Conservation (phyloP, 768 basidiomycete species). For the Cytidiella melzeri region DNA sequence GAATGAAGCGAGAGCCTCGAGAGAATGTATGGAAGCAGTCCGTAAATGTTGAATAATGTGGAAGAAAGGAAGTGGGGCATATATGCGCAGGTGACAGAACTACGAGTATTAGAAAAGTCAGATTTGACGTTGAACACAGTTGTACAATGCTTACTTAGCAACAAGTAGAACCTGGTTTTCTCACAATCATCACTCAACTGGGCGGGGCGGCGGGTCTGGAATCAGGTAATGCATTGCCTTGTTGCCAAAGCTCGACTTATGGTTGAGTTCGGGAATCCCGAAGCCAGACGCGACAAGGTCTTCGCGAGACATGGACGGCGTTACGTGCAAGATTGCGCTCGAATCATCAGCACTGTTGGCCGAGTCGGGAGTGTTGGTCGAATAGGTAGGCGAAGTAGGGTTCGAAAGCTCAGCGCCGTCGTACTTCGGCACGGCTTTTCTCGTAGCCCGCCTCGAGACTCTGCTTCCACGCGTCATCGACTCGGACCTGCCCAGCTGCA, state of each 20-base stretch:
- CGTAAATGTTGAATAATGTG: too few relatives aligned
- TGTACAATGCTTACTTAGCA: too few relatives aligned
- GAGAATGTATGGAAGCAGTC: too few relatives aligned
- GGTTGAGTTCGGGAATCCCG: constrained; percentile 14
- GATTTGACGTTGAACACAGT: too few relatives aligned
- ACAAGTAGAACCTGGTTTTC: too few relatives aligned
- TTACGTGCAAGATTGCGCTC: neutral
- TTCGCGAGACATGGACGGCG: constrained; percentile 8
- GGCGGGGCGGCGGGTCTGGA: constrained; percentile 22
- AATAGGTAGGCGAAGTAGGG: neutral
- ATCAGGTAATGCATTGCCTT: constrained; percentile 23
- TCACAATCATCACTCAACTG: too few relatives aligned
- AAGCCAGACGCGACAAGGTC: constrained; percentile 10
- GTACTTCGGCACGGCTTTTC: constrained; percentile 17
- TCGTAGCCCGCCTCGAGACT: constrained; percentile 3
- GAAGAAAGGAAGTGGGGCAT: too few relatives aligned
- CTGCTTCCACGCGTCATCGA: neutral
- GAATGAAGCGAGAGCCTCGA: too few relatives aligned
- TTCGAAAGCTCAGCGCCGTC: constrained; percentile 10
- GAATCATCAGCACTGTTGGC: neutral
- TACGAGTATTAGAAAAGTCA: too few relatives aligned
- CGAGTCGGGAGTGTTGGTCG: neutral
- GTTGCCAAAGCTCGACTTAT: constrained; percentile 22
- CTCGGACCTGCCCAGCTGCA: neutral
- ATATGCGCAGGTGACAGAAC: too few relatives aligned